phyloP scores from a whole-genome alignment of 345 rosid genomes.

The Brassica cretica region DNA sequence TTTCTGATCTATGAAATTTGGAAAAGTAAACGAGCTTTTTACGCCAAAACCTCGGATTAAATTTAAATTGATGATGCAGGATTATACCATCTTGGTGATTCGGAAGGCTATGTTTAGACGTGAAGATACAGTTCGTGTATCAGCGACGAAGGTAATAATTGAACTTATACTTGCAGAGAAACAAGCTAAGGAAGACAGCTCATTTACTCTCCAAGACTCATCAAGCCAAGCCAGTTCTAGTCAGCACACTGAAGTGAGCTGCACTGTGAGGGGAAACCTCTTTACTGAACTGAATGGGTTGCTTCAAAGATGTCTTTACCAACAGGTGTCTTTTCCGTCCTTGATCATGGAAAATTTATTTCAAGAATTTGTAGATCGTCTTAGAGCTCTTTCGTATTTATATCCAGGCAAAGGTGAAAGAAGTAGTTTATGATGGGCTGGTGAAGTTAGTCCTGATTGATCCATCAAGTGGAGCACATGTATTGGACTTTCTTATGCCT shows the following conservation, averaged over 20 bases:
- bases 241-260: slow-evolving; percentile 65
- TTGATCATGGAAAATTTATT: slow-evolving; percentile 1
- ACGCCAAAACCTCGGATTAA: background rate
- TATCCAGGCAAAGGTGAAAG: slow-evolving; percentile 65
- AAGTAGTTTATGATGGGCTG: slow-evolving; percentile 66
- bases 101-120: slow-evolving; percentile 88
- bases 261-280: slow-evolving; percentile 49
- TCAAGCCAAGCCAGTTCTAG: slow-evolving; percentile 92
- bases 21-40: background rate
- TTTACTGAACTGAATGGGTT: slow-evolving; percentile 71
- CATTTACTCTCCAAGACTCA: slow-evolving; percentile 66
- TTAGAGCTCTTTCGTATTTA: slow-evolving; percentile 31
- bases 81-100: slow-evolving; percentile 66
- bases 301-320: slow-evolving; percentile 87
- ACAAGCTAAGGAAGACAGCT: slow-evolving; percentile 50
- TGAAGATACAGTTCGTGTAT: slow-evolving; percentile 73
- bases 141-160: slow-evolving; percentile 61
- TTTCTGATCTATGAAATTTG: slow-evolving; percentile 11
- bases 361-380: slow-evolving; percentile 9
- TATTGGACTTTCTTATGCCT: slow-evolving; percentile 77
- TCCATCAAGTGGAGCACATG: slow-evolving; percentile 55
- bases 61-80: slow-evolving; percentile 43
- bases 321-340: slow-evolving; percentile 52
- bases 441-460: slow-evolving; percentile 71
- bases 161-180: slow-evolving; percentile 72